Base-by-base conservation (phyloP, 1,284 basidiomycete species). In the Tetrapyrgos nigripes region DNA sequence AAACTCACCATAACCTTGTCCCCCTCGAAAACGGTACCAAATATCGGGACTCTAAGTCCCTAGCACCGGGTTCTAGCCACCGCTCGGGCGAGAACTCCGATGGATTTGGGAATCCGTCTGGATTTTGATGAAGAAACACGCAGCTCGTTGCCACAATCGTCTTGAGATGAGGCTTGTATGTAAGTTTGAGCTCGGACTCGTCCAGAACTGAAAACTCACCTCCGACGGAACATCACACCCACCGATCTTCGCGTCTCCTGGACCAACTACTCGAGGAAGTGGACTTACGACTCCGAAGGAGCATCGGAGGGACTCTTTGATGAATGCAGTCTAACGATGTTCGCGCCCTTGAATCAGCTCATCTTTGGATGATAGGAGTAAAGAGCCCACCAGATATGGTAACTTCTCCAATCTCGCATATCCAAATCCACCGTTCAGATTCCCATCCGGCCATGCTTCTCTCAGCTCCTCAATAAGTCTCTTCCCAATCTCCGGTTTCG, bases 321-420 rank as follows among this genome's bases (percentile, higher is more conserved):
- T 60, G 13, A 52, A 50, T 6, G 58, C 53, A 19, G 47, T 48
- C 53, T 60, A 4, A 4, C 13, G 37, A 40, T 70, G 9, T 26
- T 11, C 27, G 14, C 13, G 33, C 11, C 13, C 14, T 21, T 19
- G n/a, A 17, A 50, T n/a, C 37, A 40, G n/a, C n/a, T n/a, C n/a
- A n/a, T n/a, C n/a, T 17, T 40, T 14, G 14, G 31, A 33, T 8
- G 31, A 33, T 33, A 44, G 43, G n/a, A 31, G 27, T 40, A 4
- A 40, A 40, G n/a, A 50, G 26, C 54, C 21, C 17, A 71, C 71
- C 55, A 75, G 55, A 55, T 73, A 75, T 5, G 73, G 70, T 43
- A 75, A 53, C 53, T 69, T 73, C 61, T 75, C 72, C 23, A 75
- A 27, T 9, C 9, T 28, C 21, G 58, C 4, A 53, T 58, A n/a